Percentiles rank a stretch among this genome's conserved stretches.
phyloP scores from a whole-genome alignment of 768 basidiomycete species.

The Chlorophyllum brunneum region DNA sequence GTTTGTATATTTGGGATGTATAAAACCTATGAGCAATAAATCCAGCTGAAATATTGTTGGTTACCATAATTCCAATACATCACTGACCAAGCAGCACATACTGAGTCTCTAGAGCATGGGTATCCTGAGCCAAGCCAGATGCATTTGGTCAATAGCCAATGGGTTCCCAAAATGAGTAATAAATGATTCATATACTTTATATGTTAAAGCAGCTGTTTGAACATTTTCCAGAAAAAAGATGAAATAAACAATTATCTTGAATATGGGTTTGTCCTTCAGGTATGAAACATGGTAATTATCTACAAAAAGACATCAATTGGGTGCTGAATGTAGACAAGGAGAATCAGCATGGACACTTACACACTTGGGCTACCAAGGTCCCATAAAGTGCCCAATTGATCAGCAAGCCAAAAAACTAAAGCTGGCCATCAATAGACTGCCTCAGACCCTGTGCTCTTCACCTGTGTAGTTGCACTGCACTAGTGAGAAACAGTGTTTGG shows the following conservation, averaged over 20 bases:
- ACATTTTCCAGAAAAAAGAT: not conserved
- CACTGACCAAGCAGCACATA: not conserved
- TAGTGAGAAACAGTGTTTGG: not conserved
- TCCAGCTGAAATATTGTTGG: not conserved
- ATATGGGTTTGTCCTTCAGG: not conserved
- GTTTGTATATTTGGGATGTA: not conserved
- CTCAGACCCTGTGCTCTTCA: too few relatives aligned
- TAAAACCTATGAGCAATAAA: not conserved
- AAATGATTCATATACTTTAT: not conserved
- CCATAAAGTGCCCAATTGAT: not conserved
- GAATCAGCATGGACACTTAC: not conserved
- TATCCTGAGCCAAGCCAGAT: not conserved
- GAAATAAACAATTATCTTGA: not conserved
- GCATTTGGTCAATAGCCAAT: not conserved
- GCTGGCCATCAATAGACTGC: too few relatives aligned
- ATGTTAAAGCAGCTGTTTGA: not conserved
- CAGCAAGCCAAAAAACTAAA: not conserved
- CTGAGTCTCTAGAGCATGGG: not conserved
- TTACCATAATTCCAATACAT: not conserved
- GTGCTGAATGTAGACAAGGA: too few relatives aligned
- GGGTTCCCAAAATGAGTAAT: not conserved
- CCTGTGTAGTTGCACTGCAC: not conserved
- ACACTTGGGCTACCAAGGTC: not conserved
- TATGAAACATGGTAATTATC: not conserved
- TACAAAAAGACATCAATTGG: too few relatives aligned